These are phyloP conservation scores for Heracleum sosnowskyi DNA, from an alignment of 129 eudicot genomes.

Conservation along the genomic window DNA sequence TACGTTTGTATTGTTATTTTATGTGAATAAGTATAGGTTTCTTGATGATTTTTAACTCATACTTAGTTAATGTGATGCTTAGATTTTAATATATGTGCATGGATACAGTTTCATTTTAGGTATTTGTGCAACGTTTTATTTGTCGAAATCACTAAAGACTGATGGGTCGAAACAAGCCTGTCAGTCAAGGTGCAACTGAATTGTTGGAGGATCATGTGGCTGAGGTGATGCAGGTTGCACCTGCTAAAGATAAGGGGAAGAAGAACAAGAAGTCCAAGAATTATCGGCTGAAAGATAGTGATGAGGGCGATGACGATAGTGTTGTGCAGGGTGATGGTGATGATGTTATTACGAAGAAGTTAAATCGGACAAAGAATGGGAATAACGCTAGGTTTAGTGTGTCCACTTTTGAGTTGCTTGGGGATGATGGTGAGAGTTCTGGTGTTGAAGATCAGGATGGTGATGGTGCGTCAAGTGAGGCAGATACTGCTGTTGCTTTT, in stretches of 20 bases:
- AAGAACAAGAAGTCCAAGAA: constrained; percentile 52
- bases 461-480: constrained; percentile 19
- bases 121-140: constrained; percentile 10
- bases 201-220: constrained; percentile 38
- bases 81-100: too few relatives aligned
- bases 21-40: too few relatives aligned
- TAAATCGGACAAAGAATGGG: constrained; percentile 42
- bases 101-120: too few relatives aligned
- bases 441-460: constrained; percentile 22
- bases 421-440: constrained; percentile 39
- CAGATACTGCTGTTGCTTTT: constrained; percentile 26
- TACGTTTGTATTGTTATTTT: too few relatives aligned
- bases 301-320: constrained; percentile 30
- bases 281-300: constrained; percentile 30
- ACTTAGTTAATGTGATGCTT: too few relatives aligned
- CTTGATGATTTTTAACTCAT: too few relatives aligned
- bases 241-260: constrained; percentile 33
- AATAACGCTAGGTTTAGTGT: constrained; percentile 30
- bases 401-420: constrained; percentile 59
- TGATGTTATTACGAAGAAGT: constrained; percentile 31
- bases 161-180: constrained; percentile 69
- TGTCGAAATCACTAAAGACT: constrained; percentile 19
- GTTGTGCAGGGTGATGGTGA: constrained; percentile 23
- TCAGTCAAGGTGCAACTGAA: constrained; percentile 33
- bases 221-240: constrained; percentile 37